These are phyloP conservation scores for Croton setiger DNA, from an alignment of 441 rosid genomes.

Conservation along the genomic window DNA sequence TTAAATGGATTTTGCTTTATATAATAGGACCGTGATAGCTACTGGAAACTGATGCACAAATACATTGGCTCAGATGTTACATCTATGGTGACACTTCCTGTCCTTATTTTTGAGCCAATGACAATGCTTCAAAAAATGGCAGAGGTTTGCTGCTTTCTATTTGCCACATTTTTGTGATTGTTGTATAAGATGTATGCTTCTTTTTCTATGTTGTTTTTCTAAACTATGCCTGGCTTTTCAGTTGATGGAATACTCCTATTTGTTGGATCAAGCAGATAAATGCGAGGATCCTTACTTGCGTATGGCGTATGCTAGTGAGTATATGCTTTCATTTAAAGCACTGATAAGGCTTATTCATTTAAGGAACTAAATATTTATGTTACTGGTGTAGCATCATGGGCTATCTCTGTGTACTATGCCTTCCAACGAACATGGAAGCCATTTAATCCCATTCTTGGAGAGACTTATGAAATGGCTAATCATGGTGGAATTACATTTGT, in stretches of 20 bases:
- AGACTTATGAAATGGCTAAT: constrained; percentile 88
- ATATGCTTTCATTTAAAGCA: neutral
- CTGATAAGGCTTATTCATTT: neutral
- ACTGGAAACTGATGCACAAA: constrained; percentile 99
- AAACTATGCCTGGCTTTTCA: constrained; percentile 24
- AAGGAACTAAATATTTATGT: neutral
- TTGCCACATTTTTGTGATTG: neutral
- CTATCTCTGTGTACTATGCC: constrained; percentile 81
- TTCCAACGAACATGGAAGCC: constrained; percentile 93
- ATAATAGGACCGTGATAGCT: constrained; percentile 86
- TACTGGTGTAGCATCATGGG: constrained; percentile 71
- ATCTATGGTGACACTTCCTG: constrained; percentile 98
- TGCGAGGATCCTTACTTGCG: constrained; percentile 95
- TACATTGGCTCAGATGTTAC: constrained; percentile 91
- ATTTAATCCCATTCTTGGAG: constrained; percentile 96
- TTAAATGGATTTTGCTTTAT: constrained; percentile 14
- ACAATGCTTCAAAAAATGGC: constrained; percentile 96
- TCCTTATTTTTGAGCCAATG: constrained; percentile 89
- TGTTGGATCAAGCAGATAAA: constrained; percentile 84
- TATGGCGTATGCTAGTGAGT: constrained; percentile 83
- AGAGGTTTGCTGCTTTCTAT: constrained; percentile 48
- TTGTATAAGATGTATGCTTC: neutral
- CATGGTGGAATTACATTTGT: constrained; percentile 73
- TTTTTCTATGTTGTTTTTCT: neutral
- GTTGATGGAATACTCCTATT: constrained; percentile 95